phyloP scores from a whole-genome alignment of 768 basidiomycete species.

The Termitomyces titanicus region DNA sequence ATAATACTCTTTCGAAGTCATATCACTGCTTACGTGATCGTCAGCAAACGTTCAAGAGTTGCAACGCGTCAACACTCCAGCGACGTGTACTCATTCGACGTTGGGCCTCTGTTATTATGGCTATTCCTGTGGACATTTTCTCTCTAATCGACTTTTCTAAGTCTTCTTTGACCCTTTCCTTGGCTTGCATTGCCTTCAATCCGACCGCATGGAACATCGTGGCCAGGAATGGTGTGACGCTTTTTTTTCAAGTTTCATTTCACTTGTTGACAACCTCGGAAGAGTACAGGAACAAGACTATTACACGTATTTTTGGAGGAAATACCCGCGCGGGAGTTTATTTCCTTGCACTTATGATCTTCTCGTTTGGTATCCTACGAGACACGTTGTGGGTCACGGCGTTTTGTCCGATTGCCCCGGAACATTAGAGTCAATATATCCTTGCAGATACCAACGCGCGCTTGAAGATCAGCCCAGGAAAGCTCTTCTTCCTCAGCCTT shows the following conservation, averaged over 20 bases:
- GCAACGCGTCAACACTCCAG: too few species aligned
- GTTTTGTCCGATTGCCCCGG: background rate
- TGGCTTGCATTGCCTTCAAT: slow-evolving; percentile 82
- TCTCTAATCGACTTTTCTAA: slow-evolving; percentile 59
- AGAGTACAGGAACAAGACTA: slow-evolving; percentile 79
- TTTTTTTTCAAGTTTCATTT: background rate
- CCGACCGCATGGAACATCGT: slow-evolving; percentile 96
- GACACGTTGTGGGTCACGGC: slow-evolving; percentile 69
- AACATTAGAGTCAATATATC: background rate
- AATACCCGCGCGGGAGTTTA: slow-evolving; percentile 79
- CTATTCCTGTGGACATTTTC: slow-evolving; percentile 9
- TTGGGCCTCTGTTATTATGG: slow-evolving; percentile 18
- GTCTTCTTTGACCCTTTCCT: slow-evolving; percentile 57
- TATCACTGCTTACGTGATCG: slow-evolving; percentile 7
- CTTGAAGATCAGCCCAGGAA: slow-evolving; percentile 71
- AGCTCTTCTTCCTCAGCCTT: slow-evolving; percentile 63
- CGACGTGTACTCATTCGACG: too few species aligned
- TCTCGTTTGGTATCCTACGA: slow-evolving; percentile 79
- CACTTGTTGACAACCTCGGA: background rate
- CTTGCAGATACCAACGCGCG: slow-evolving; percentile 67
- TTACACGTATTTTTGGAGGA: slow-evolving; percentile 80
- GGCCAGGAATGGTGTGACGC: slow-evolving; percentile 77
- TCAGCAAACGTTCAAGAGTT: background rate
- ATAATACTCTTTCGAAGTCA: too few species aligned
- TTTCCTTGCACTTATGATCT: slow-evolving; percentile 80